Base-by-base conservation (phyloP, 1,284 basidiomycete species). In the Peniophora sp. region DNA sequence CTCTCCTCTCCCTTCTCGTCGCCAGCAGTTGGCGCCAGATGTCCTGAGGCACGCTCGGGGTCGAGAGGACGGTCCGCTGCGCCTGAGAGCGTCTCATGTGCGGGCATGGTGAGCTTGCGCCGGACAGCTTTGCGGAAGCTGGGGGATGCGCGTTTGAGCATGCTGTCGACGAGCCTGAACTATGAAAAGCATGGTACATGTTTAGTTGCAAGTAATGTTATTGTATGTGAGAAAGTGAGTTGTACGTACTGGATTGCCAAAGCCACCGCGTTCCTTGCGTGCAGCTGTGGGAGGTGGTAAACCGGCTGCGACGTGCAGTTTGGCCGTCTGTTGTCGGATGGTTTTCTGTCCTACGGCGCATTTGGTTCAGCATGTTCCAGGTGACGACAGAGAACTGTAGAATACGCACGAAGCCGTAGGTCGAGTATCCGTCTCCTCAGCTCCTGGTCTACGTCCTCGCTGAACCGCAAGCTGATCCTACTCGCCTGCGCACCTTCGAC, bases 1-100 rank as follows among this genome's bases (percentile, higher is more conserved):
- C 73, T 79, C 17, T 32, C 27, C 5, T 5, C 27, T 5, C 12
- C 6, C 27, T 5, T 51, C 95, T 78, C 0, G 90, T 93, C 32
- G 92, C 52, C 1, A 83, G 87, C 49, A 77, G 73, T 17, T 71
- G 72, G 32, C 92, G 63, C 45, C 69, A 75, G 17, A 69, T 69
- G 27, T 77, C 66, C 14, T 82, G 52, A 1, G 71, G 59, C 0
- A 89, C 91, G 52, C 88, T 84, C 47, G 84, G 59, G 39, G 65
- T 68, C 14, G 69, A 60, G 24, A 87, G 65, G 0, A 82, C 56
- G 5, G 63, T 64, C 2, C 69, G 69, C 2, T 97, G 0, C 94
- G 94, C 44, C 94, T 58, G 92, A 92, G 52, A 91, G 67, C 1
- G 91, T 89, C 41, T 78, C 77, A 2, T 86, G 85, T 3, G 74